Base-by-base conservation (phyloP, 2,329 filamentous ascomycete species). In the Diaporthe sp. region DNA sequence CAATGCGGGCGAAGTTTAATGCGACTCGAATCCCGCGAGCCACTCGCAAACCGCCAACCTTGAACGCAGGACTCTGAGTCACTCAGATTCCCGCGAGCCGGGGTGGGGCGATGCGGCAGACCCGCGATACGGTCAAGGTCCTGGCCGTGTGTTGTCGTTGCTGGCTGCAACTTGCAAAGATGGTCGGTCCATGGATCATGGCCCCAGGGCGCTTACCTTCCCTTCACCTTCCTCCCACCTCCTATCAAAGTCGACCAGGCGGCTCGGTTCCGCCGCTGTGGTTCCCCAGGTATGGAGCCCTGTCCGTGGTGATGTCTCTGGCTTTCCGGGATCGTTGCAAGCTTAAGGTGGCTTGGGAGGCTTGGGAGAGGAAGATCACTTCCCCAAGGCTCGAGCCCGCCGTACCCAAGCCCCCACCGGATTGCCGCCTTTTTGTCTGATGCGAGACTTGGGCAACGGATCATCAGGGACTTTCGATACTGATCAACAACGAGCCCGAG, bases 401-500 rank as follows among this genome's bases (percentile, higher is more conserved):
- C 58, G 25, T 65, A 44, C 58, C 71, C 46, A 73, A 73, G 39
- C 46, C 70, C 58, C 58, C 58, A 51, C 58, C 37, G 19, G 46
- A 65, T 57, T 73, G 71, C 49, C 46, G 71, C 71, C 46, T 55
- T 39, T 69, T 53, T 69, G 65, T 69, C 15, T 69, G 49, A 25
- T 57, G 51, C 58, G 58, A 73, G 42, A 42, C 58, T 73, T 65
- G 71, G 58, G 37, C 61, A 53, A 57, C 12, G 58, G 58, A 73
- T 73, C 70, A 62, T 53, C 58, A 65, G 71, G 71, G 71, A 73
- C 58, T 72, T 65, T 65, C 58, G 71, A 73, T 73, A 65, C 71
- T 31, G 71, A 65, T 73, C 71, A 65, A 62, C 58, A 65, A 42
- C 22, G 49, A 65, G 71, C 49, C n/a, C 49, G 58, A 73, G 71